A percentile compares a stretch with the other conserved stretches of the same genome.
These are phyloP conservation scores for Poa annua DNA, from an alignment of 176 grass and related monocot genomes.

Conservation along the genomic window DNA sequence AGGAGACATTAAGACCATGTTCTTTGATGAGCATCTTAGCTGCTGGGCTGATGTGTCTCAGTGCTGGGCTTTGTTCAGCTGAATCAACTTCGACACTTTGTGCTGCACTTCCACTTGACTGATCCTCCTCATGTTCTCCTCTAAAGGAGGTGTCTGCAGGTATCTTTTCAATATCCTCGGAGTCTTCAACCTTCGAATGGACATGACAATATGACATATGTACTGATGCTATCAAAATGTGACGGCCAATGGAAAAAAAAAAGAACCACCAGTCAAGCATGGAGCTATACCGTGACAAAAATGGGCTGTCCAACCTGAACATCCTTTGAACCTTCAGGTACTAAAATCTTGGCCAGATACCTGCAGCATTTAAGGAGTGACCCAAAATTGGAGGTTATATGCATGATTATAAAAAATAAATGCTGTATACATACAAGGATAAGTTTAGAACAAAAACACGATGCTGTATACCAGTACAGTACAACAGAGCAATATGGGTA, in stretches of 20 bases:
- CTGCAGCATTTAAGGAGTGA: constrained; percentile 49
- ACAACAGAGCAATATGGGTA: not conserved
- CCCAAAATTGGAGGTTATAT: constrained; percentile 17
- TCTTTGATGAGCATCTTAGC: constrained; percentile 93
- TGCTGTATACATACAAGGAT: not conserved
- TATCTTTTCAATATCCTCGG: constrained; percentile 76
- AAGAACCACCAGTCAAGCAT: constrained; percentile 17
- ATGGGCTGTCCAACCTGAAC: constrained; percentile 90
- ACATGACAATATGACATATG: constrained; percentile 23
- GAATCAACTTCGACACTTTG: constrained; percentile 48
- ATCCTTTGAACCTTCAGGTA: constrained; percentile 97
- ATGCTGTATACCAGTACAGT: constrained; percentile 16
- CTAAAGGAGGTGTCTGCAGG: constrained; percentile 64
- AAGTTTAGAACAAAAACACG: not conserved
- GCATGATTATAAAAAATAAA: constrained; percentile 33
- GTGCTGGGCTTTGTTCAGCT: constrained; percentile 45
- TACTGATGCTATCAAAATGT: constrained; percentile 11
- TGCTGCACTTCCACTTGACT: constrained; percentile 44
- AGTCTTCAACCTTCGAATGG: constrained; percentile 81
- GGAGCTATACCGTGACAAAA: constrained; percentile 81
- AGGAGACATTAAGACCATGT: constrained; percentile 66
- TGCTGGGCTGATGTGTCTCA: constrained; percentile 80
- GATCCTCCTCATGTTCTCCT: constrained; percentile 60
- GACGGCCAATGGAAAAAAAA: constrained; percentile 14
- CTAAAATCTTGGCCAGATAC: constrained; percentile 96